Evolutionary conservation across 2,329 filamentous ascomycete genomes (phyloP).

Genomic region (Alternaria sp.): DNA sequence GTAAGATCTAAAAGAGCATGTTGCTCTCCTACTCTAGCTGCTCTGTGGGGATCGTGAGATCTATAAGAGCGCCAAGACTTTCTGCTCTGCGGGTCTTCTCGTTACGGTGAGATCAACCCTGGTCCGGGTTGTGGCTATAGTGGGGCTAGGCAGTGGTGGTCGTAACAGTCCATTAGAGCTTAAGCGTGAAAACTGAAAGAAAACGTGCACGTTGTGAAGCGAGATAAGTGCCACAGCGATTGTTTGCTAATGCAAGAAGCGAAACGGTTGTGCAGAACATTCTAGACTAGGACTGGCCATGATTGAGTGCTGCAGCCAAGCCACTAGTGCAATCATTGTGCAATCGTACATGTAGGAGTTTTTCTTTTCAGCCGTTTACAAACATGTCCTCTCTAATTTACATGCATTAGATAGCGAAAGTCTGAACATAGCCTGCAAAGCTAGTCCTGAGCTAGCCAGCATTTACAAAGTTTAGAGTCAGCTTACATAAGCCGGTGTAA

Average conservation of each 20-base stretch:
- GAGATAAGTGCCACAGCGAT: slow-evolving; percentile 2
- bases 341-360: not conserved
- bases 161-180: not conserved
- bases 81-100: too few species aligned
- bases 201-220: not conserved
- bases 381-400: not conserved
- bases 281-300: not conserved
- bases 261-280: not conserved
- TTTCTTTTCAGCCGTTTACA: not conserved
- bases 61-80: too few species aligned
- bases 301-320: not conserved
- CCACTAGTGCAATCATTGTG: not conserved
- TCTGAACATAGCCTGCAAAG: not conserved
- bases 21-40: too few species aligned
- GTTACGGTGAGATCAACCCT: too few species aligned
- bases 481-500: not conserved
- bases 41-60: too few species aligned
- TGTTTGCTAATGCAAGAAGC: not conserved
- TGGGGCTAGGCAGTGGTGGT: too few species aligned
- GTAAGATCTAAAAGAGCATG: too few species aligned
- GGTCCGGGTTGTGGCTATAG: too few species aligned
- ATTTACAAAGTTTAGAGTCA: too few species aligned
- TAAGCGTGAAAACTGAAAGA: not conserved
- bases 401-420: not conserved
- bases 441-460: not conserved